Base-by-base conservation (phyloP, 176 grass and related monocot genomes). In the Musa acuminata region DNA sequence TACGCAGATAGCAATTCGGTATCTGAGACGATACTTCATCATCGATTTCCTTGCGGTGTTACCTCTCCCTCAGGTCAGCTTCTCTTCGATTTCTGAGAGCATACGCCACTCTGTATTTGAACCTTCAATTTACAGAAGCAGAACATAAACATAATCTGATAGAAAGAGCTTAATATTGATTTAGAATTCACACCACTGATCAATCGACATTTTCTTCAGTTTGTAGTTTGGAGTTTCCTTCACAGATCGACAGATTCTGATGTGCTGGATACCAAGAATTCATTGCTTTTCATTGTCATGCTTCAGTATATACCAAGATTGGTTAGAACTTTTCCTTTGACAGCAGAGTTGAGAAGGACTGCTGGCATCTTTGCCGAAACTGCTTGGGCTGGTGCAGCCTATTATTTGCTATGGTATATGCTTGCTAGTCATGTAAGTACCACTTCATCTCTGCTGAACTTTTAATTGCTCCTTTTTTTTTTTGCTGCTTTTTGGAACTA, bases 381-480 rank as follows among this genome's bases (percentile, higher is more conserved):
- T 1, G 90, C 93, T 25, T 93, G 85, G 73, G 83, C 76, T 9
- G 90, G 90, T 58, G 93, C 93, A 62, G 81, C 82, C 8, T 97
- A 90, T 72, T 97, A 90, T 75, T 71, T 97, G 3, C 75, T 97
- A 27, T 89, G 84, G 79, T 97, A 97, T 81, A 85, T 93, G 68
- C 85, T 97, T 14, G 87, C 93, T 11, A 86, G 87, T 81, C 93
- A 97, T 80, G 91, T 95, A 84, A 67, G 91, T 67, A 21, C 9
- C 25, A 50, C 25, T 50, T 50, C 26, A 14, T 22, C 81, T 67
- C 29, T 20, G 49, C n/a, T 21, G 49, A 79, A 53, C 49, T 65
- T 73, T 12, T 2, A 51, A 52, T 19, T 27, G 17, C 63, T 14
- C 5, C 60, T 5, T 12, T 5, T 1, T 8, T 76, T 50, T 20